Conservation (phyloP, 768 basidiomycete genomes). For the Lactarius sp. region DNA sequence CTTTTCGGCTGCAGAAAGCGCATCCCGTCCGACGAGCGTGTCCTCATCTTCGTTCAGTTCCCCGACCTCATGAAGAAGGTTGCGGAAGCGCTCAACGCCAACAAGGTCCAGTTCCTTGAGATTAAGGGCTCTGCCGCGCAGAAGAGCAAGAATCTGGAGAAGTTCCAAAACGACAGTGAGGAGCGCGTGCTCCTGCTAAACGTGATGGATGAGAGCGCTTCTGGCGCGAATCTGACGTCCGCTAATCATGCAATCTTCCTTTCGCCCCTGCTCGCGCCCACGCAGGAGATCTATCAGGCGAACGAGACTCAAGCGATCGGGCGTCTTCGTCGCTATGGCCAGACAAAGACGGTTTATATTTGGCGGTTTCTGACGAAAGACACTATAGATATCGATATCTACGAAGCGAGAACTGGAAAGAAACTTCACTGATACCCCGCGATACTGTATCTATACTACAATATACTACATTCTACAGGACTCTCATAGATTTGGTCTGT, state of each 20-base stretch:
- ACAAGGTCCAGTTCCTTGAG: constrained; percentile 72
- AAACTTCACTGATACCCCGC: constrained; percentile 19
- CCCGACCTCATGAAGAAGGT: constrained; percentile 90
- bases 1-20: constrained; percentile 42
- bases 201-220: constrained; percentile 94
- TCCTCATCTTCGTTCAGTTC: constrained; percentile 95
- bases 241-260: constrained; percentile 96
- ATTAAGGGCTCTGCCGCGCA: constrained; percentile 72
- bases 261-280: constrained; percentile 79
- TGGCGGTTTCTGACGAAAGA: constrained; percentile 81
- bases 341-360: constrained; percentile 72
- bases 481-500: neutral
- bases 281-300: constrained; percentile 80
- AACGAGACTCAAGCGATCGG: constrained; percentile 82
- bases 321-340: constrained; percentile 78
- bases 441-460: neutral
- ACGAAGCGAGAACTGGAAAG: constrained; percentile 42
- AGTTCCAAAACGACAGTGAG: constrained; percentile 75
- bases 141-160: constrained; percentile 78
- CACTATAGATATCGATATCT: constrained; percentile 88
- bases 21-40: constrained; percentile 71
- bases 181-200: constrained; percentile 83
- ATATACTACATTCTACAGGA: neutral
- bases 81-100: constrained; percentile 67
- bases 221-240: constrained; percentile 85